Evolutionary conservation across 169 alveolate species (phyloP).

Genomic region (Theileria luwenshuni): DNA sequence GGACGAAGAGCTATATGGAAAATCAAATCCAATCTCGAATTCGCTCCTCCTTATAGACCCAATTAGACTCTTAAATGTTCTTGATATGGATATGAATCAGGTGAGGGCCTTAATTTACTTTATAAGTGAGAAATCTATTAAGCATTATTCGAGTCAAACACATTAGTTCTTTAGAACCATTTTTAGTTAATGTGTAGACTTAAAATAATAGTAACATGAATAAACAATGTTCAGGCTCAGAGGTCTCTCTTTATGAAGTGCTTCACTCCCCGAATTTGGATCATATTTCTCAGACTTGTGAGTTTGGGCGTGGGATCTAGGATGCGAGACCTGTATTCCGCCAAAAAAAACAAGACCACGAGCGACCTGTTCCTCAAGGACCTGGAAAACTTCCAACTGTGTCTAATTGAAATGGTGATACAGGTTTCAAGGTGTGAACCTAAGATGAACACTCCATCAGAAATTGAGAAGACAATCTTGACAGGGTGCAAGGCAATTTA

Average conservation of each 20-base stretch:
- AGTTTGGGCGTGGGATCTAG: slow-evolving; percentile 62
- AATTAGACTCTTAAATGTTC: slow-evolving; percentile 18
- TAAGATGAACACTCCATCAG: slow-evolving; percentile 23
- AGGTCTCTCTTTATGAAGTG: slow-evolving; percentile 47
- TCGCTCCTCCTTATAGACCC: slow-evolving; percentile 56
- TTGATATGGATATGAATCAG: slow-evolving; percentile 35
- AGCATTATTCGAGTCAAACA: not conserved
- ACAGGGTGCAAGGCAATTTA: slow-evolving; percentile 31
- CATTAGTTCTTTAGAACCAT: not conserved
- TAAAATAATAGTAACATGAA: not conserved
- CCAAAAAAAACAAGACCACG: slow-evolving; percentile 1
- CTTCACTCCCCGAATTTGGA: slow-evolving; percentile 47
- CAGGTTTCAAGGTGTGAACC: slow-evolving; percentile 23
- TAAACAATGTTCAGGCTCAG: slow-evolving; percentile 21
- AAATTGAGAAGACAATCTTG: slow-evolving; percentile 30
- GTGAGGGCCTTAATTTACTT: slow-evolving; percentile 10
- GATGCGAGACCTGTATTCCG: slow-evolving; percentile 29
- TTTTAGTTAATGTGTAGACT: not conserved
- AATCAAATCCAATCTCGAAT: slow-evolving; percentile 16
- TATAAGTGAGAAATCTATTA: not conserved
- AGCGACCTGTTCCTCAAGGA: slow-evolving; percentile 36
- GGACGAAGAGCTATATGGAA: slow-evolving; percentile 28
- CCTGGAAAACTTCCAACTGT: slow-evolving; percentile 58
- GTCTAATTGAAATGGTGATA: slow-evolving; percentile 34
- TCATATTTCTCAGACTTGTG: slow-evolving; percentile 47